Evolutionary conservation across 805 yeast genomes (phyloP), one percentile per base, ranked within the genome.

Genomic region (Osmozyma mogii): DNA sequence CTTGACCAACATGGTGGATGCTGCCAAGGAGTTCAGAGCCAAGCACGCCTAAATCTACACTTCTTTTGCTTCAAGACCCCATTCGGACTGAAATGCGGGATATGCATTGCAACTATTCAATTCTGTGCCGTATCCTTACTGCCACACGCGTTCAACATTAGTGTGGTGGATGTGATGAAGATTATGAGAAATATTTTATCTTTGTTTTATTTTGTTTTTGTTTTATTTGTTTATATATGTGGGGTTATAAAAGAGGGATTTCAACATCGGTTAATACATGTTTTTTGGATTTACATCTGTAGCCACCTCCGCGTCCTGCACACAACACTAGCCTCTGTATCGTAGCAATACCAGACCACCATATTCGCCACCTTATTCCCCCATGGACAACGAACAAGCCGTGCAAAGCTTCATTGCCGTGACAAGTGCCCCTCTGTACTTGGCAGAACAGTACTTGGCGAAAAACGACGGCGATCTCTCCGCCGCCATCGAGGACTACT

Each of bases 1-100:
- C 56, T 80, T 92, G 68, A 84, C 94, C 65, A 84, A 92, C 72
- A 92, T 92, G 98, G 97, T 92, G 62, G 92, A 83, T 49, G 97
- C 98, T 58, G 97, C 97, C 58, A 89, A 92, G 77, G 76, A 75
- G 69, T 89, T 73, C 94, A 54, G 69, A 47, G 64, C 54, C 36
- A 54, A 64, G 54, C 44, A 64, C 50, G n/a, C n/a, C n/a, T 54
- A 61, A 46, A 32, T 26, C 24, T 22, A 27, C 27, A 32, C 21
- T 23, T 24, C 27, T 27, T 31, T 22, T 25, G 29, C 28, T 31
- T 25, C 35, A 23, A 28, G 30, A 30, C 34, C 37, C 37, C 24
- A 21, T 36, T 31, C 30, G 21, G 10, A 8, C 9, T 20, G 18
- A 22, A 33, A 28, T 17, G 30, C 32, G 31, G 31, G 30, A 28